These are phyloP conservation scores for Chloris gayana DNA, from an alignment of 176 grass and related monocot species.

Conservation along the genomic window DNA sequence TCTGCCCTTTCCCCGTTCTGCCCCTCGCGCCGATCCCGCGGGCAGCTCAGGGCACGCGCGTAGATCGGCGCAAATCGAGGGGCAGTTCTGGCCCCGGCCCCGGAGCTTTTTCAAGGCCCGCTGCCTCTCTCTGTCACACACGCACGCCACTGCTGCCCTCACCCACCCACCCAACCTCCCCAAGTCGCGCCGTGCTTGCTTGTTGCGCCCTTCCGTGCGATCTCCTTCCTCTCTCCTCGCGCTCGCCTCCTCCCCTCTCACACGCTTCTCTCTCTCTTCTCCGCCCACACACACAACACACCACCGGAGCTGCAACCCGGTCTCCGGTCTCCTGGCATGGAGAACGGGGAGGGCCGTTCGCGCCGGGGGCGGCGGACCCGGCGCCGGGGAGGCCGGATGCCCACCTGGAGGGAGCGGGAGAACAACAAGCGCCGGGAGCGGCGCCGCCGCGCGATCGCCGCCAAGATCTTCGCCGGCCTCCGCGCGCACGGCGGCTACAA, in stretches of 20 bases:
- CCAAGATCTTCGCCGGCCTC: slow-evolving; percentile 91
- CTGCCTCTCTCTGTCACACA: not conserved
- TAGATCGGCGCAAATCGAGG: slow-evolving; percentile 27
- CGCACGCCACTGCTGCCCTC: slow-evolving; percentile 40
- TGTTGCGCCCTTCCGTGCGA: slow-evolving; percentile 22
- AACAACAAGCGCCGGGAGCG: slow-evolving; percentile 95
- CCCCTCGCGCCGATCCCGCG: not conserved
- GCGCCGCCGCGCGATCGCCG: slow-evolving; percentile 84
- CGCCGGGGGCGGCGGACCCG: slow-evolving; percentile 10
- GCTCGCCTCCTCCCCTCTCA: not conserved
- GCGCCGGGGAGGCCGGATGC: slow-evolving; percentile 68
- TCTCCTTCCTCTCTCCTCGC: slow-evolving; percentile 6
- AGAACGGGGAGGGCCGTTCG: slow-evolving; percentile 24
- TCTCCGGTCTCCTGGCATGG: slow-evolving; percentile 11
- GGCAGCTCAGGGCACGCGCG: not conserved
- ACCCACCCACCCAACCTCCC: not conserved
- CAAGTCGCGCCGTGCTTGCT: not conserved
- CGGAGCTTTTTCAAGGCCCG: slow-evolving; percentile 1
- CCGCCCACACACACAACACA: not conserved
- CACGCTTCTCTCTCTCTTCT: no score
- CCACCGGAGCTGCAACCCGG: not conserved
- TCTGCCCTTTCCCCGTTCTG: not conserved
- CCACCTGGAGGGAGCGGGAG: slow-evolving; percentile 95
- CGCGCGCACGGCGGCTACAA: slow-evolving; percentile 90
- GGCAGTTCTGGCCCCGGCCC: not conserved